Conservation (phyloP, 2,329 filamentous ascomycete species). For the Ascocoryne sarcoides region DNA sequence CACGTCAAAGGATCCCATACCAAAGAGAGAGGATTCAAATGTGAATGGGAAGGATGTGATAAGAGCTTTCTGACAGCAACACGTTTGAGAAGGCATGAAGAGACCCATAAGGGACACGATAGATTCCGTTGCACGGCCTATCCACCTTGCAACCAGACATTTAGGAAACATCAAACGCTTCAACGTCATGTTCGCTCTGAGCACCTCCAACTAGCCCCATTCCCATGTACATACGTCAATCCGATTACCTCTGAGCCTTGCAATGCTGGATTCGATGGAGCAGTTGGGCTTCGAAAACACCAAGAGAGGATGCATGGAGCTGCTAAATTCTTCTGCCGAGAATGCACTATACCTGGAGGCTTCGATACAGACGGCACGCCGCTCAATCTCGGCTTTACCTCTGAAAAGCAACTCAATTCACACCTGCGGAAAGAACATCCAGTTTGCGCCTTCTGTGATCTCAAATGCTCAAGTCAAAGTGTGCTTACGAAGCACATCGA, state of each 20-base stretch:
- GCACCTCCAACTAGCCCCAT: constrained; percentile 66
- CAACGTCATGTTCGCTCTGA: constrained; percentile 71
- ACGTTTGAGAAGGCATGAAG: constrained; percentile 65
- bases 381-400: constrained; percentile 55
- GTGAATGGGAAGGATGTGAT: constrained; percentile 62
- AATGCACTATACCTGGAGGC: constrained; percentile 44
- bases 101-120: constrained; percentile 71
- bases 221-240: constrained; percentile 56
- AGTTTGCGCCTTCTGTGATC: constrained; percentile 66
- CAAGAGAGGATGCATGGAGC: constrained; percentile 60
- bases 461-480: constrained; percentile 55
- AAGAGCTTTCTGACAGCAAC: constrained; percentile 78
- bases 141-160: constrained; percentile 63
- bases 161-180: constrained; percentile 80
- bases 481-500: constrained; percentile 72
- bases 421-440: constrained; percentile 70
- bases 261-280: constrained; percentile 62
- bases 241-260: constrained; percentile 48
- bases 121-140: constrained; percentile 65
- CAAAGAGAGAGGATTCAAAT: constrained; percentile 59
- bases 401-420: constrained; percentile 58
- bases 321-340: constrained; percentile 65
- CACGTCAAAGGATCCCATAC: constrained; percentile 79
- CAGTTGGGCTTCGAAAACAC: constrained; percentile 63
- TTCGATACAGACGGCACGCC: constrained; percentile 32